Evolutionary conservation across 208 protist genomes (phyloP), one percentile per base, ranked within the genome.

Genomic region (Balamuthia mandrillaris): DNA sequence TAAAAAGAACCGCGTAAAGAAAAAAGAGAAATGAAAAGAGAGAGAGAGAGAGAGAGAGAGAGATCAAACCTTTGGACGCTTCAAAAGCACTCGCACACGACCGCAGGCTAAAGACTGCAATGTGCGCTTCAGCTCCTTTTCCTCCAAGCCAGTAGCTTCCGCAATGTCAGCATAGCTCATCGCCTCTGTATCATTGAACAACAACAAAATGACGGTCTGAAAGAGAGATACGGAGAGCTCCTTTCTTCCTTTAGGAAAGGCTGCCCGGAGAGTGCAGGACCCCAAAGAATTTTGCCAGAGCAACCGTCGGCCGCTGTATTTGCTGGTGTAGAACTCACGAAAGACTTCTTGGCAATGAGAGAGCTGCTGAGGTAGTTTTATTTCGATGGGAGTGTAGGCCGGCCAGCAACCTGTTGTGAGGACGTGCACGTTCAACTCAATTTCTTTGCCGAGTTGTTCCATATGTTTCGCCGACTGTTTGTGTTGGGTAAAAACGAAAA

Each of bases 401-500:
- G 96, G 96, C 96, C 96, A 98, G 88, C 93, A 94, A 56, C 92
- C 91, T 60, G 91, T 88, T 16, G 96, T 96, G n/a, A 98, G 87
- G 24, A 98, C 93, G 58, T 92, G 85, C 51, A 97, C 91, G 39
- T 93, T 86, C n/a, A 97, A 75, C 52, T 95, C 88, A 0, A 95
- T 41, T 7, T 31, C 54, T 29, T 49, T 37, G 9, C 41, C 5
- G 54, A 70, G 70, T 5, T n/a, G 27, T 16, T 12, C 24, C 6
- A 31, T 16, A 12, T 35, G 10, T 9, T 39, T 12, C 63, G 21
- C 29, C 6, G 12, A 54, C 12, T 18, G 18, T n/a, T 18, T 27
- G 31, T 7, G 31, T 5, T 24, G 18, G 9, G 39, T 41, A 33
- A 63, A 3, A 3, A 33, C 37, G n/a, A 41, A 75, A 14, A 52